Evolutionary conservation across 106 monocot genomes (phyloP).

Genomic region (Dioscorea dumetorum): DNA sequence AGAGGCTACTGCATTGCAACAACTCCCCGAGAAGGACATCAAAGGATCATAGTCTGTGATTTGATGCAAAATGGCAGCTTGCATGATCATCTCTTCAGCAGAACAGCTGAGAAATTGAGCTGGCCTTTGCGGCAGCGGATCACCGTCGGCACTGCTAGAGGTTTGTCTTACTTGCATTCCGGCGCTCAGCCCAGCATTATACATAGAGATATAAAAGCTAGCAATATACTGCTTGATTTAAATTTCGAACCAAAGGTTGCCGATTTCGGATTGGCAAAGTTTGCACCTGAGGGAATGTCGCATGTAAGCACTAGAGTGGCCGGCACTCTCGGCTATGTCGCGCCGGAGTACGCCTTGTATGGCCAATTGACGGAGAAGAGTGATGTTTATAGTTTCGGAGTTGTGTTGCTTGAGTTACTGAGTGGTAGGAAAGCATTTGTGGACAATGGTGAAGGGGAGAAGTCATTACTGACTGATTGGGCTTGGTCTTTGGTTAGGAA

Average conservation of each 20-base stretch:
- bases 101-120: conserved; percentile 13
- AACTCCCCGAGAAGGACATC: conserved; percentile 62
- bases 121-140: conserved; percentile 82
- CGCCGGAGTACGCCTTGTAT: conserved; percentile 88
- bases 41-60: conserved; percentile 90
- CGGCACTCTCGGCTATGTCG: conserved; percentile 81
- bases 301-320: conserved; percentile 94
- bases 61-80: conserved; percentile 82
- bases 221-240: conserved; percentile 72
- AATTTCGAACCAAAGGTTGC: conserved; percentile 74
- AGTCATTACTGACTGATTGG: conserved; percentile 66
- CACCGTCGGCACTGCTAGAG: conserved; percentile 73
- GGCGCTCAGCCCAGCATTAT: conserved; percentile 73
- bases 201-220: conserved; percentile 89
- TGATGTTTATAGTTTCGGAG: conserved; percentile 89
- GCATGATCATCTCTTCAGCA: conserved; percentile 73
- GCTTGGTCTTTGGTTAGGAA: conserved; percentile 73
- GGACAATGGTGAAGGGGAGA: conserved; percentile 30
- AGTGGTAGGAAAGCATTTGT: conserved; percentile 84
- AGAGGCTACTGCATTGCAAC: conserved; percentile 85
- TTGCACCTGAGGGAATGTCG: conserved; percentile 74
- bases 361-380: conserved; percentile 91
- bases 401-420: conserved; percentile 78
- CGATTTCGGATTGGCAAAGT: conserved; percentile 86
- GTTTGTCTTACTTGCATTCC: conserved; percentile 72